phyloP scores from a whole-genome alignment of 768 basidiomycete species.

The Grammothele lineata region DNA sequence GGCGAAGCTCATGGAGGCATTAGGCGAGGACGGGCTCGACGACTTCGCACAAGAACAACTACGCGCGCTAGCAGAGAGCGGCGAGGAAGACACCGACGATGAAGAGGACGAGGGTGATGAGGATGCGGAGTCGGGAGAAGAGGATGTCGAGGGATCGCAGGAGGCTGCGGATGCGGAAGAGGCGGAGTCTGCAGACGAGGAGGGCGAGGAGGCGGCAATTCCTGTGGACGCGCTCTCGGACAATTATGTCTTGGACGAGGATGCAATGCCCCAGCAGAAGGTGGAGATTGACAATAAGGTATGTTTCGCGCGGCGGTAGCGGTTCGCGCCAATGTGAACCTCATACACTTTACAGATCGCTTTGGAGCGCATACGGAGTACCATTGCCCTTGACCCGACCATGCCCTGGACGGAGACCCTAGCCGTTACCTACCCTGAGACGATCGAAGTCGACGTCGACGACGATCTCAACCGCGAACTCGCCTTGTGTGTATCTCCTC shows the following conservation, averaged over 20 bases:
- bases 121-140: conserved; percentile 24
- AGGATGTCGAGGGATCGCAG: conserved; percentile 26
- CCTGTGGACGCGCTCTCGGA: conserved; percentile 68
- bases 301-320: conserved; percentile 24
- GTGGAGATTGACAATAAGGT: conserved; percentile 80
- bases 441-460: conserved; percentile 70
- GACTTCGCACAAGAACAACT: conserved; percentile 61
- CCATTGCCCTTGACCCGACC: conserved; percentile 68
- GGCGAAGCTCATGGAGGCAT: conserved; percentile 48
- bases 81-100: conserved; percentile 20
- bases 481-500: conserved; percentile 70
- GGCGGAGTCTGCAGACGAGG: conserved; percentile 23
- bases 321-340: no score
- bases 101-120: conserved; percentile 29
- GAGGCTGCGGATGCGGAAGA: conserved; percentile 54
- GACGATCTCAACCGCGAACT: conserved; percentile 94
- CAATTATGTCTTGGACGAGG: conserved; percentile 62
- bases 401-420: conserved; percentile 86
- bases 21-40: conserved; percentile 64
- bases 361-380: conserved; percentile 74
- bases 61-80: conserved; percentile 34
- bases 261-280: conserved; percentile 78
- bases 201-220: conserved; percentile 35
- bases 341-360: conserved; percentile 67
- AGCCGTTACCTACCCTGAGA: conserved; percentile 63